Evolutionary conservation across 805 yeast species (phyloP).

Genomic region (Sporopachydermia lactativora): DNA sequence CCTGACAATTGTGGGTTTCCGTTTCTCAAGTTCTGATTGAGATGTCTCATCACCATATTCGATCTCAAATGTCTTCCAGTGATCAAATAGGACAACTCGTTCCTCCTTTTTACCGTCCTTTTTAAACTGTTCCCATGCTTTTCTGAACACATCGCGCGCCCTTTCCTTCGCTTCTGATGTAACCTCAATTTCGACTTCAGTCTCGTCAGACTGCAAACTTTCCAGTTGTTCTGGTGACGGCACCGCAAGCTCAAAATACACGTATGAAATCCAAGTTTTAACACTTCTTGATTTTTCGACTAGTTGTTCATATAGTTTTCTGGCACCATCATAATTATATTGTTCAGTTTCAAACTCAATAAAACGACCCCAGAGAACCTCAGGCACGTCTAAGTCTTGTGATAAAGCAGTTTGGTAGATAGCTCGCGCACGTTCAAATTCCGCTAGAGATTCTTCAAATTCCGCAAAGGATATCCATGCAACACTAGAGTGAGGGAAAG

Average conservation of each 20-base stretch:
- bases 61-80: conserved; percentile 50
- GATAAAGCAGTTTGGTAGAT: conserved; percentile 40
- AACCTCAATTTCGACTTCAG: conserved; percentile 34
- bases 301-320: conserved; percentile 32
- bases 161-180: conserved; percentile 34
- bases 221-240: conserved; percentile 41
- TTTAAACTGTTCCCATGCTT: conserved; percentile 35
- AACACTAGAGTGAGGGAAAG: conserved; percentile 24
- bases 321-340: conserved; percentile 39
- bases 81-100: conserved; percentile 41
- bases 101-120: conserved; percentile 22
- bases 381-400: conserved; percentile 16
- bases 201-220: conserved; percentile 25
- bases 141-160: conserved; percentile 42
- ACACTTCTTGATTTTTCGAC: conserved; percentile 22
- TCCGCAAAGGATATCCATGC: conserved; percentile 55
- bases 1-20: conserved; percentile 41
- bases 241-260: conserved; percentile 54
- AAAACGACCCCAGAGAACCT: conserved; percentile 23
- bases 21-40: conserved; percentile 22
- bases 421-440: conserved; percentile 50
- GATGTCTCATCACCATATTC: conserved; percentile 38
- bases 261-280: conserved; percentile 47
- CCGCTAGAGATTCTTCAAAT: conserved; percentile 56
- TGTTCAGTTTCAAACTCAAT: conserved; percentile 52